Conservation (phyloP, 1,284 basidiomycete species). For the Boletus smithii region DNA sequence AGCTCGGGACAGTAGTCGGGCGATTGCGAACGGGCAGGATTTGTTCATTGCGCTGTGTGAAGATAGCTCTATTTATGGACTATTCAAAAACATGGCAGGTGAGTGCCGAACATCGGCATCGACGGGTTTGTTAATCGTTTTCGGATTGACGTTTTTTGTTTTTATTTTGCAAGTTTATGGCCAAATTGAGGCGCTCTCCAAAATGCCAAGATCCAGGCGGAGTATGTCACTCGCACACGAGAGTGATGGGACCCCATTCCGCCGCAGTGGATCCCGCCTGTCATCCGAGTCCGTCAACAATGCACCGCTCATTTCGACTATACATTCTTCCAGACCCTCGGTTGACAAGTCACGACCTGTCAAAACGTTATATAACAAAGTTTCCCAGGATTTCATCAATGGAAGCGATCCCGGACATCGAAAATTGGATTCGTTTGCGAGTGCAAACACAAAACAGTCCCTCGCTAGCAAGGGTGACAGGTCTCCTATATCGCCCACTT, state of each 20-base stretch:
- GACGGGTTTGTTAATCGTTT: slow-evolving; percentile 10
- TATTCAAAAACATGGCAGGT: slow-evolving; percentile 89
- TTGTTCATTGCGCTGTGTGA: slow-evolving; percentile 85
- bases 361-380: slow-evolving; percentile 53
- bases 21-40: slow-evolving; percentile 72
- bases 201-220: slow-evolving; percentile 53
- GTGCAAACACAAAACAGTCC: slow-evolving; percentile 44
- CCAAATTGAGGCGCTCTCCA: slow-evolving; percentile 69
- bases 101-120: not conserved
- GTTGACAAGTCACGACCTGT: slow-evolving; percentile 56
- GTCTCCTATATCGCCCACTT: slow-evolving; percentile 36
- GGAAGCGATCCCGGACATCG: slow-evolving; percentile 44
- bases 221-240: slow-evolving; percentile 63
- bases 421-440: slow-evolving; percentile 52
- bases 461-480: slow-evolving; percentile 33
- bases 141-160: slow-evolving; percentile 17
- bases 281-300: slow-evolving; percentile 32
- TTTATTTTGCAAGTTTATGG: slow-evolving; percentile 55
- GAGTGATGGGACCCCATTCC: slow-evolving; percentile 36
- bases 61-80: slow-evolving; percentile 77
- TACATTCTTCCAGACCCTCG: slow-evolving; percentile 46
- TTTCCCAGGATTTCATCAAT: slow-evolving; percentile 42
- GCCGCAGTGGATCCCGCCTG: slow-evolving; percentile 29
- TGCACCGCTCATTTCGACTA: slow-evolving; percentile 24
- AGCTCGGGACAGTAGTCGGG: slow-evolving; percentile 78